Conservation (phyloP, 1,284 basidiomycete species). For the Boletellus sp. region DNA sequence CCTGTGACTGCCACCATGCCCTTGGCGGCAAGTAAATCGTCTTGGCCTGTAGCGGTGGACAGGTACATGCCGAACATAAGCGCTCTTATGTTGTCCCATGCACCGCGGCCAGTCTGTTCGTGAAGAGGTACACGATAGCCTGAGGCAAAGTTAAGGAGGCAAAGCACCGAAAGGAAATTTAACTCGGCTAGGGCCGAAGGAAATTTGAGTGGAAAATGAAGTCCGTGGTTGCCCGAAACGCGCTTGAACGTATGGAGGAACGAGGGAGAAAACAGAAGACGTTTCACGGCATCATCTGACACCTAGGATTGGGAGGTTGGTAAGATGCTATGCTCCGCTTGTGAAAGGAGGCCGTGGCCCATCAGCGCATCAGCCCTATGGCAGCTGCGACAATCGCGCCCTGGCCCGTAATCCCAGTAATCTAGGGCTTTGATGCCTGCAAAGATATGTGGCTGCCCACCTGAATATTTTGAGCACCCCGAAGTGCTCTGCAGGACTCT, state of each 20-base stretch:
- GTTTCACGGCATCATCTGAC: conserved; percentile 49
- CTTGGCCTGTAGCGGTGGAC: conserved; percentile 52
- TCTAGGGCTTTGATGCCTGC: conserved; percentile 1
- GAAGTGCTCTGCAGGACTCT: conserved; percentile 45
- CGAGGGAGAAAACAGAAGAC: conserved; percentile 59
- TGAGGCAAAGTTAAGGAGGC: conserved; percentile 77
- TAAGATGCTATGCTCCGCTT: conserved; percentile 11
- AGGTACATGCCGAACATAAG: conserved; percentile 72
- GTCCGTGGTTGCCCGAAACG: conserved; percentile 60
- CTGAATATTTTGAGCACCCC: conserved; percentile 41
- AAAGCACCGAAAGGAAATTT: conserved; percentile 69
- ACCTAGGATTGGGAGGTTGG: conserved; percentile 44
- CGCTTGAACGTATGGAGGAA: conserved; percentile 62
- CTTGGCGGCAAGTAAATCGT: conserved; percentile 61
- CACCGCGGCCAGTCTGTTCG: conserved; percentile 64
- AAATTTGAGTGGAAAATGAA: conserved; percentile 75
- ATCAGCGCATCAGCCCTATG: not conserved
- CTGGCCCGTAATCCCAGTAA: not conserved
- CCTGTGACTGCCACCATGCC: conserved; percentile 57
- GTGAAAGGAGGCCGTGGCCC: not conserved
- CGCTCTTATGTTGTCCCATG: conserved; percentile 76
- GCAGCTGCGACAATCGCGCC: not conserved
- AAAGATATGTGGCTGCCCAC: conserved; percentile 31
- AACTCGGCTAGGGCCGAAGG: conserved; percentile 66
- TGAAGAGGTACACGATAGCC: conserved; percentile 75